Evolutionary conservation across 768 basidiomycete species (phyloP), one percentile per base, ranked within the genome.

Genomic region (Dictyophora rubrovolvata): DNA sequence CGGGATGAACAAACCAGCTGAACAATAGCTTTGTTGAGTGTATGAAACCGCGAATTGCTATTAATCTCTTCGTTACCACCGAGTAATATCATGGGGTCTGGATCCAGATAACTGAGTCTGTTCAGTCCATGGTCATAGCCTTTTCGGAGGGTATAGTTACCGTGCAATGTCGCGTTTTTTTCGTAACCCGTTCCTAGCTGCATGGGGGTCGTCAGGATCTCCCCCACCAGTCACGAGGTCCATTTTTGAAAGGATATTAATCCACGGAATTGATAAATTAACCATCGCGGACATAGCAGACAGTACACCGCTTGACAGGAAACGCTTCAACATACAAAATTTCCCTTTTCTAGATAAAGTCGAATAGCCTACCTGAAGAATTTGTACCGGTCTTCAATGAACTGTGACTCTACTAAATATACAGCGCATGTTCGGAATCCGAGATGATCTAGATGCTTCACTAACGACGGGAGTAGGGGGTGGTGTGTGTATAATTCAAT

Each of bases 261-360:
- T 86, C 87, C 93, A 94, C 0, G 94, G 93, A 36, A 96, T 84
- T 68, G 97, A 96, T 46, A 99, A 80, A 65, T 93, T 93, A 36
- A 98, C 89, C 96, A 99, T 99, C 28, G 95, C 93, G 37, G 91
- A 93, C 96, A 99, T 97, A 28, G 96, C 96, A 48, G 89, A 90
- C 59, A 99, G 78, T 8, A 98, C 95, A 18, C 96, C 96, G 60
- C 92, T 92, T 64, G 18, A 55, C 33, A 46, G 11, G 22, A 47
- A 51, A 59, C 51, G 64, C 51, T 36, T 61, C 51, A 34, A 33
- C 48, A 37, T 12, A 18, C 47, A 35, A 37, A 22, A 53, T 28
- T 28, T 7, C 28, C 28, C 28, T 28, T 28, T 28, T 28, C 56
- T 48, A 36, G 17, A 12, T 37, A 52, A 56, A 60, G 42, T 49